Evolutionary conservation across 768 basidiomycete species (phyloP).

Genomic region (Ephemerocybe angulata): DNA sequence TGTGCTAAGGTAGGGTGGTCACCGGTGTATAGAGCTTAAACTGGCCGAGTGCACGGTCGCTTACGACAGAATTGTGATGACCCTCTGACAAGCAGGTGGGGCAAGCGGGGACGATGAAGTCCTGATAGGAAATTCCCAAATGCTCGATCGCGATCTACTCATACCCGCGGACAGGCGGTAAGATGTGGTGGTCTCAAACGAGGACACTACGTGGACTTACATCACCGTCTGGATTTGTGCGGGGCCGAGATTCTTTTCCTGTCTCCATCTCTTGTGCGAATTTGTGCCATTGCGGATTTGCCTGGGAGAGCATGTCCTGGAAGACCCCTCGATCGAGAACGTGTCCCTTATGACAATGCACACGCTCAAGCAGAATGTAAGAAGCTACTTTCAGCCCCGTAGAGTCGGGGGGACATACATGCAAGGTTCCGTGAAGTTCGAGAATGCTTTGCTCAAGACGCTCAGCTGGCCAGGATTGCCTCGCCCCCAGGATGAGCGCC

Average conservation of each 20-base stretch:
- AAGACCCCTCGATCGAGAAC: slow-evolving; percentile 61
- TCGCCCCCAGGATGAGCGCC: slow-evolving; percentile 45
- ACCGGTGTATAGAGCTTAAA: background rate
- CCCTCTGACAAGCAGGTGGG: slow-evolving; percentile 58
- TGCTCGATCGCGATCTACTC: slow-evolving; percentile 71
- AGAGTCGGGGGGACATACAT: slow-evolving; percentile 39
- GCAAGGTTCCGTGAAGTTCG: slow-evolving; percentile 87
- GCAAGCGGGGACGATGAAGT: slow-evolving; percentile 80
- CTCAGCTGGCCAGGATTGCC: slow-evolving; percentile 33
- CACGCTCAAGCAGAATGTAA: slow-evolving; percentile 43
- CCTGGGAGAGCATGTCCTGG: slow-evolving; percentile 65
- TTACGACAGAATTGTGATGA: slow-evolving; percentile 57
- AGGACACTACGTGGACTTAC: slow-evolving; percentile 37
- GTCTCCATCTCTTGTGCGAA: slow-evolving; percentile 66
- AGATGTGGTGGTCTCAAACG: background rate
- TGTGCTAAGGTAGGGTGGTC: slow-evolving; percentile 44
- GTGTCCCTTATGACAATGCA: slow-evolving; percentile 76
- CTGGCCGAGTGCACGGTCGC: slow-evolving; percentile 9
- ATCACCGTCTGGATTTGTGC: slow-evolving; percentile 94
- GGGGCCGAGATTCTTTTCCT: slow-evolving; percentile 50
- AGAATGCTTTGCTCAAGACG: slow-evolving; percentile 48
- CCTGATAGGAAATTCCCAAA: slow-evolving; percentile 65
- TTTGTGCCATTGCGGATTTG: slow-evolving; percentile 78
- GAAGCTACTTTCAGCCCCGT: background rate
- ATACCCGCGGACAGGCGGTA: slow-evolving; percentile 2